Evolutionary conservation across 257 asterid genomes (phyloP).

Genomic region (Verbascum thapsus): DNA sequence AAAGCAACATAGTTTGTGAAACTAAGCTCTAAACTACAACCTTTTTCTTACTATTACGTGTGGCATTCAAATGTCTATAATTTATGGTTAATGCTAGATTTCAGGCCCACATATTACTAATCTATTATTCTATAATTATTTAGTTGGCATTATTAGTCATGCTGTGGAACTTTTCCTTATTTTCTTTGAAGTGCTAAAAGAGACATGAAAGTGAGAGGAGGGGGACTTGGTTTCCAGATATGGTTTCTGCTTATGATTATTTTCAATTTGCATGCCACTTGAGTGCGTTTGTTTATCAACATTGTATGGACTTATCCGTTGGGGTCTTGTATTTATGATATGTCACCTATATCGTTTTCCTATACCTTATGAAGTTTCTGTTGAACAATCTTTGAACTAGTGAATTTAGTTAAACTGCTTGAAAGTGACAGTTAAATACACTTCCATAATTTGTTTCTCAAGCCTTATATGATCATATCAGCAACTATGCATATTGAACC

Average conservation of each 20-base stretch:
- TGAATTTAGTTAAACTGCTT: background rate
- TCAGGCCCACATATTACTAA: background rate
- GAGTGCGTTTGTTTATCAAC: conserved; percentile 6
- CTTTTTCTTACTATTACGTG: background rate
- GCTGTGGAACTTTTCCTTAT: background rate
- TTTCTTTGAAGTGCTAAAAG: conserved; percentile 5
- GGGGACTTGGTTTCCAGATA: background rate
- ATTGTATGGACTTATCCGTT: background rate
- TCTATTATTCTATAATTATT: background rate
- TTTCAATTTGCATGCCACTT: background rate
- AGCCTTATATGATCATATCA: background rate
- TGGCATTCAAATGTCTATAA: background rate
- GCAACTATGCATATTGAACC: background rate
- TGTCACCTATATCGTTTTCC: conserved; percentile 1
- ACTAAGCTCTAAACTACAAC: background rate
- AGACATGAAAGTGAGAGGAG: conserved; percentile 13
- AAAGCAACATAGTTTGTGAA: background rate
- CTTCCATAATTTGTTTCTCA: background rate
- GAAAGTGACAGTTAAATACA: conserved; percentile 1
- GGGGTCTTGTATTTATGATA: background rate
- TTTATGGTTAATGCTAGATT: background rate
- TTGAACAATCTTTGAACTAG: background rate
- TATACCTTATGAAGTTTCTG: background rate
- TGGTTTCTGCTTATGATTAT: background rate
- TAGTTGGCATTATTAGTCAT: background rate